These are phyloP conservation scores for Aulographum hederae DNA, from an alignment of 2,329 filamentous ascomycete genomes.

Conservation along the genomic window DNA sequence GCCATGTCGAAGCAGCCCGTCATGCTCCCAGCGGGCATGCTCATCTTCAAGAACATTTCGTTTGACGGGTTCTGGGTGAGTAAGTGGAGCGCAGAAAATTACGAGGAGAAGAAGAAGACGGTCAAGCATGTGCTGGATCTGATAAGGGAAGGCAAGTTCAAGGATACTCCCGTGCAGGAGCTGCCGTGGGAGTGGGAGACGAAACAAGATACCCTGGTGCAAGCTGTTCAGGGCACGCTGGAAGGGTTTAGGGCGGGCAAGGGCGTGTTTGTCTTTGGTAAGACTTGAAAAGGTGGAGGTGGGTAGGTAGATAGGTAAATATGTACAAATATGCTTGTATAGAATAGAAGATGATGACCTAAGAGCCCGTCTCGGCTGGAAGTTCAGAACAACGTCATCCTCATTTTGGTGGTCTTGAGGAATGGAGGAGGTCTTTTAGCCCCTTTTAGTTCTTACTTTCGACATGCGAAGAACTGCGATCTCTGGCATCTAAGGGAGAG, in stretches of 20 bases:
- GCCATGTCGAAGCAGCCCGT: constrained; percentile 87
- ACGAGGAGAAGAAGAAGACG: constrained; percentile 55
- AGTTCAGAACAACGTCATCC: no score
- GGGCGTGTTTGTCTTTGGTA: constrained; percentile 68
- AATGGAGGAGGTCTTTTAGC: no score
- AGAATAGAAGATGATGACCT: no score
- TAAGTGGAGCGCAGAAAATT: constrained; percentile 64
- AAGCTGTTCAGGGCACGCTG: constrained; percentile 66
- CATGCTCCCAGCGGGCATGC: constrained; percentile 57
- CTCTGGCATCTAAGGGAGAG: no score
- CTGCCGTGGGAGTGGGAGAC: constrained; percentile 74
- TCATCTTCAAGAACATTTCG: constrained; percentile 84
- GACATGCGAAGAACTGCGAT: no score
- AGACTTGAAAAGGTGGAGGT: constrained; percentile 18
- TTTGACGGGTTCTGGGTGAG: constrained; percentile 95
- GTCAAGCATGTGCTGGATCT: constrained; percentile 71
- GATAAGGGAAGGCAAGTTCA: constrained; percentile 58
- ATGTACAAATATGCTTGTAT: no score
- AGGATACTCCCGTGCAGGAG: constrained; percentile 65
- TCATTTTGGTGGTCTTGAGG: no score
- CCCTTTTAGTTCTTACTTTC: no score
- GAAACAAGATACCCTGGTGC: constrained; percentile 45
- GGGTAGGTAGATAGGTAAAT: no score
- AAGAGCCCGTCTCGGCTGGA: no score
- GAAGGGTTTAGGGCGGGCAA: constrained; percentile 76